phyloP scores from a whole-genome alignment of 352 stramenopile species.

The Aphanomyces invadans region DNA sequence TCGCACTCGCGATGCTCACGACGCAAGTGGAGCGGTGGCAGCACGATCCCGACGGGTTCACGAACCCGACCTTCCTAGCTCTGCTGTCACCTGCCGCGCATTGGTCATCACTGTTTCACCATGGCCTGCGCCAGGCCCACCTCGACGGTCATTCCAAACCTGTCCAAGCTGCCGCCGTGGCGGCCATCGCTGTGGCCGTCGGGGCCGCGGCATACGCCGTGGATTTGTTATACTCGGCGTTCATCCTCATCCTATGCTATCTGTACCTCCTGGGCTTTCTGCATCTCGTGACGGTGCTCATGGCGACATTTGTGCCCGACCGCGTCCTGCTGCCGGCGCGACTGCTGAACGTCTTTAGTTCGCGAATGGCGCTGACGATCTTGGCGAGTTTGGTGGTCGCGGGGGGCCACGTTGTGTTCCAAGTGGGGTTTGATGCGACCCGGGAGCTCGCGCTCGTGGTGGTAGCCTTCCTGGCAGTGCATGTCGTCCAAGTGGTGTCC shows the following conservation, averaged over 20 bases:
- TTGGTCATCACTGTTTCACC: constrained; percentile 24
- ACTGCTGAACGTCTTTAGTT: neutral
- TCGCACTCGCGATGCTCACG: constrained; percentile 57
- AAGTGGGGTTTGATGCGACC: constrained; percentile 22
- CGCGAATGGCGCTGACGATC: neutral
- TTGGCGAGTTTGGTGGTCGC: neutral
- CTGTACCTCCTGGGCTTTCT: constrained; percentile 17
- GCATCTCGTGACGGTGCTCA: neutral
- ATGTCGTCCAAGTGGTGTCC: constrained; percentile 40
- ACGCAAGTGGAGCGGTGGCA: constrained; percentile 65
- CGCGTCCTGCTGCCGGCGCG: neutral
- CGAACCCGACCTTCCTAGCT: constrained; percentile 47
- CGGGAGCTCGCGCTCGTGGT: constrained; percentile 46
- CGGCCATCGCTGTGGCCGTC: neutral
- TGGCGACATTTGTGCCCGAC: neutral
- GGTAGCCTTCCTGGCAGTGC: constrained; percentile 36
- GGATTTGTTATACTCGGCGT: neutral
- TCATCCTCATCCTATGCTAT: constrained; percentile 6
- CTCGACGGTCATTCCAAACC: neutral
- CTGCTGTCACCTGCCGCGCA: constrained; percentile 51
- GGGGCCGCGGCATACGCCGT: neutral
- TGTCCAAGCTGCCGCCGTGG: neutral
- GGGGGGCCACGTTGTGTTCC: neutral
- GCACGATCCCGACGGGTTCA: constrained; percentile 29
- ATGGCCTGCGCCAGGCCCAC: neutral